A percentile compares a stretch with the other conserved stretches of the same genome.
Evolutionary conservation across 371 early-diverging fungal genomes (phyloP).

Genomic region (Quaeritorhiza haematococci): DNA sequence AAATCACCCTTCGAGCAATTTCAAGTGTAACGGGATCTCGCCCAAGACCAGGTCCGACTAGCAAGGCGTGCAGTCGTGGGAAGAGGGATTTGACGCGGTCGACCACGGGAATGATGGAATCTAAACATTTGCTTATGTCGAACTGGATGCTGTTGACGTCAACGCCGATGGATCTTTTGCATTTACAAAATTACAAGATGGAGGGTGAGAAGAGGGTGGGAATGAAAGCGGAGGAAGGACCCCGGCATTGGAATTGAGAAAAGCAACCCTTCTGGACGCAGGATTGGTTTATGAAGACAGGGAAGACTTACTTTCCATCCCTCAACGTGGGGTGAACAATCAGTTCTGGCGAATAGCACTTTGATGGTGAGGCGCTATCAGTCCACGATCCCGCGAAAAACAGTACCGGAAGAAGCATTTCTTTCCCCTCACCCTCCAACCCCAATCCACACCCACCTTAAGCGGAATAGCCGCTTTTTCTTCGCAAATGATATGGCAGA

Average conservation of each 20-base stretch:
- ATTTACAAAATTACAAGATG: not conserved
- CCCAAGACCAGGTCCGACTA: constrained; percentile 90
- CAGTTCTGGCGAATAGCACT: constrained; percentile 60
- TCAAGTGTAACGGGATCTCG: constrained; percentile 66
- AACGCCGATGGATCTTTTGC: not conserved
- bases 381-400: not conserved
- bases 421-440: not conserved
- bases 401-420: not conserved
- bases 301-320: constrained; percentile 1
- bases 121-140: constrained; percentile 30
- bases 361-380: constrained; percentile 5
- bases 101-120: too few species aligned
- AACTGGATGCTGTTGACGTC: not conserved
- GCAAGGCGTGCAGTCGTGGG: constrained; percentile 74
- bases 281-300: not conserved
- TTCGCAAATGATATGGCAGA: constrained; percentile 87
- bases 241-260: too few species aligned
- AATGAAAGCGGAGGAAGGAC: not conserved
- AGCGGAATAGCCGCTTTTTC: constrained; percentile 71
- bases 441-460: constrained; percentile 59
- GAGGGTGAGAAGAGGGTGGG: not conserved
- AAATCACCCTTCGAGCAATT: constrained; percentile 55
- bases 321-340: constrained; percentile 61
- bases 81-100: constrained; percentile 47
- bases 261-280: not conserved